phyloP scores from a whole-genome alignment of 805 yeast species.

The Metschnikowia kunwiensis region DNA sequence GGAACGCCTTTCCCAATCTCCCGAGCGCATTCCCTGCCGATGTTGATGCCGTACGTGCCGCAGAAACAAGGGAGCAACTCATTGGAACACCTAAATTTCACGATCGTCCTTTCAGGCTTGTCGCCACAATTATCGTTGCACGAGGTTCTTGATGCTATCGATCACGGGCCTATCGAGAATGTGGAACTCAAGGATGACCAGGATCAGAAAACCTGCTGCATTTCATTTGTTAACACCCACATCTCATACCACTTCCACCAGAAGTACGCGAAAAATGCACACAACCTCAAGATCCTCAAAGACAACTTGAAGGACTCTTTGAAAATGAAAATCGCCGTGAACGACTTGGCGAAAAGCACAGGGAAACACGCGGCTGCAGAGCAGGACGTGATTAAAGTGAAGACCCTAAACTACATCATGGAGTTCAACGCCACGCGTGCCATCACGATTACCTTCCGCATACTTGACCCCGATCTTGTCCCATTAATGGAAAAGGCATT shows the following conservation, averaged over 20 bases:
- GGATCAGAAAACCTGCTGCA: conserved; percentile 23
- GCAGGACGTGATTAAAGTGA: conserved; percentile 28
- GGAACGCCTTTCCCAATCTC: conserved; percentile 4
- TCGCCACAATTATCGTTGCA: conserved; percentile 23
- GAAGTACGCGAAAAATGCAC: conserved; percentile 28
- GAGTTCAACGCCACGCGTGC: conserved; percentile 41
- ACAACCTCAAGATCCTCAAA: conserved; percentile 25
- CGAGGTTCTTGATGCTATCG: conserved; percentile 44
- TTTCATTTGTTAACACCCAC: conserved; percentile 37
- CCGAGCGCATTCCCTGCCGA: conserved; percentile 8
- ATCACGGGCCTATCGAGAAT: conserved; percentile 62
- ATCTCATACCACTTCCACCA: conserved; percentile 32
- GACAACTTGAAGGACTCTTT: conserved; percentile 24
- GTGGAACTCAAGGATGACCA: conserved; percentile 20
- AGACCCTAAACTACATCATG: conserved; percentile 39
- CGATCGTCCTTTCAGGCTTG: conserved; percentile 33
- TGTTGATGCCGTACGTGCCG: not conserved
- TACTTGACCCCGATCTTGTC: conserved; percentile 12
- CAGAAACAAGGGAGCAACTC: conserved; percentile 7
- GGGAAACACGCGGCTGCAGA: not conserved
- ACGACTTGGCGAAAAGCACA: too few relatives aligned
- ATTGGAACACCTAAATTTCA: conserved; percentile 34
- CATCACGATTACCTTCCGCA: conserved; percentile 19
- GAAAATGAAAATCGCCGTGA: conserved; percentile 31
- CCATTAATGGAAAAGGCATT: conserved; percentile 23